A percentile compares a stretch with the other conserved stretches of the same genome.
These are phyloP conservation scores for Sodiomyces alkalinus DNA, from an alignment of 2,329 filamentous ascomycete species.

Conservation along the genomic window DNA sequence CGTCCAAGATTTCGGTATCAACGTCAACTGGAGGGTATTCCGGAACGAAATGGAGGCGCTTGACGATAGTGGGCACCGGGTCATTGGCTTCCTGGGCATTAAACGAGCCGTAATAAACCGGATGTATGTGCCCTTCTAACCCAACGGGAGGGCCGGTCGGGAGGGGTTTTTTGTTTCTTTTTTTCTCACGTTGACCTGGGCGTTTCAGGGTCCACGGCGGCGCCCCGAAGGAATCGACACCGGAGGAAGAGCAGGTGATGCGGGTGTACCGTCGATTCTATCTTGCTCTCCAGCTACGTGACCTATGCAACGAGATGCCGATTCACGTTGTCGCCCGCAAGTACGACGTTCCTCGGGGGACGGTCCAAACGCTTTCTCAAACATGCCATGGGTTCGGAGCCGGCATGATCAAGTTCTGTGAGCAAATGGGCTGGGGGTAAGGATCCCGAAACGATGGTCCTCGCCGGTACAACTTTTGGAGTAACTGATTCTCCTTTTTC, in stretches of 20 bases:
- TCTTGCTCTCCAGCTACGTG: conserved; percentile 60
- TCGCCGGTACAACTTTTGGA: too few species aligned
- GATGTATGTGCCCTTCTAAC: conserved; percentile 31
- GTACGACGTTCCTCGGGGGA: conserved; percentile 54
- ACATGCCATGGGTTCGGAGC: conserved; percentile 66
- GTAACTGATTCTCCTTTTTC: conserved; percentile 3
- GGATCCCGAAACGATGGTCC: conserved; percentile 10
- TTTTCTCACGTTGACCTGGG: conserved; percentile 10
- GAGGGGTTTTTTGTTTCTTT: neutral
- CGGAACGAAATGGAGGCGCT: conserved; percentile 54
- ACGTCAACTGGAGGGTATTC: conserved; percentile 59
- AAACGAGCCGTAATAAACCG: conserved; percentile 51
- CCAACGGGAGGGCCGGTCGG: neutral
- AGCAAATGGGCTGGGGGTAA: conserved; percentile 59
- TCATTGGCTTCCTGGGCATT: conserved; percentile 52
- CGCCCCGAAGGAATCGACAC: conserved; percentile 44
- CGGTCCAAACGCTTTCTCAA: conserved; percentile 57
- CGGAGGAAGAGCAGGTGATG: conserved; percentile 42
- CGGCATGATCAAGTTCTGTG: conserved; percentile 66
- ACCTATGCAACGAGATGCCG: conserved; percentile 63
- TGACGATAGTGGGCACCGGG: conserved; percentile 56
- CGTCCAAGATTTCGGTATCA: conserved; percentile 38
- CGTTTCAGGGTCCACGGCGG: conserved; percentile 55
- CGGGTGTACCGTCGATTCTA: conserved; percentile 60
- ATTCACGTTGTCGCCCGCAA: conserved; percentile 54